Percentiles rank a stretch among this genome's conserved stretches.
phyloP scores from a whole-genome alignment of 805 yeast genomes.

The Yarrowia sp. region DNA sequence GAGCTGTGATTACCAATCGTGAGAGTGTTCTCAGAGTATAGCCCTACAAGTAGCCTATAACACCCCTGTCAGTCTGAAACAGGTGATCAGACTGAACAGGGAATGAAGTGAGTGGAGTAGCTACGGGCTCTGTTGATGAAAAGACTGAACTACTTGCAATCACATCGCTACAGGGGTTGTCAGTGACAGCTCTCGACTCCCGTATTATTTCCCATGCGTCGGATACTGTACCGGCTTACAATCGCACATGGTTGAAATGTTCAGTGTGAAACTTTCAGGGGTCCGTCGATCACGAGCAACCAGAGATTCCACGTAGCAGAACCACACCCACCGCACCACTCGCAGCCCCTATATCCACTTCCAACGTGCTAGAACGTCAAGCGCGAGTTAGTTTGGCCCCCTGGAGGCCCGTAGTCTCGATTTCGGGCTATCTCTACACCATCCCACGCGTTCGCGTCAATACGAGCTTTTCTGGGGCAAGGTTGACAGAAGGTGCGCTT shows the following conservation, averaged over 20 bases:
- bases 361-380: not conserved
- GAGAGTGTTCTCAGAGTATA: not conserved
- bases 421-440: no score
- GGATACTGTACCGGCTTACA: no score
- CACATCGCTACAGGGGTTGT: not conserved
- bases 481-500: constrained; percentile 3
- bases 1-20: not conserved
- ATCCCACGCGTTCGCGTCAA: constrained; percentile 23
- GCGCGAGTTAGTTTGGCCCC: not conserved
- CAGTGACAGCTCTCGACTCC: no score
- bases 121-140: no score
- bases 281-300: constrained; percentile 6
- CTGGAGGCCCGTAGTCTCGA: no score
- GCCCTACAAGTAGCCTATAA: no score
- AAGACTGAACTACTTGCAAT: no score
- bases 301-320: no score
- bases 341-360: no score
- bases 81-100: not conserved
- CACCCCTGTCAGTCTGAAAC: constrained; percentile 30
- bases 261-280: constrained; percentile 13
- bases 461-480: constrained; percentile 34
- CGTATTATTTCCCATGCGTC: not conserved
- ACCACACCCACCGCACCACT: no score
- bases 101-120: no score
- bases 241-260: no score